Base-by-base conservation (phyloP, 495 filamentous ascomycete genomes). In the Darksidea phi region DNA sequence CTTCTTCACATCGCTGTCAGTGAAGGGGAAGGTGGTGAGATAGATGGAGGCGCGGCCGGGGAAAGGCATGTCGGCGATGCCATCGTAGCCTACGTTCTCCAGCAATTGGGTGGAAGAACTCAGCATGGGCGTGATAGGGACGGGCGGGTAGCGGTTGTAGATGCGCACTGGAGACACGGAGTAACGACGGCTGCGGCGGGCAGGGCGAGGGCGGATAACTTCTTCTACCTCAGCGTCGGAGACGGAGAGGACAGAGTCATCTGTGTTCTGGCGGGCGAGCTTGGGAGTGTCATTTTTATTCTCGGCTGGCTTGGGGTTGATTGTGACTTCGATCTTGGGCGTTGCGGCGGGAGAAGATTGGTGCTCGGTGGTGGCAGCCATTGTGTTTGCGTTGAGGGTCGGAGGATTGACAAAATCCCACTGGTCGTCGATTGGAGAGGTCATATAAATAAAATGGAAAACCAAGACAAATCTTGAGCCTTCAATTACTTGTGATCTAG, bases 11-110 rank as follows among this genome's bases (percentile, higher is more conserved):
- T 64, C 61, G 15, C 37, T 12, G 12, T 57, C 48, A 1, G 61
- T 46, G 54, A 64, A 64, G 6, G 61, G 61, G 48, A 46, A 64
- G 1, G 61, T 64, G 47, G 48, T 36, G 5, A 64, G 38, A 47
- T 64, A 64, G 17, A 58, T 48, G 54, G 13, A 36, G 4, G 48
- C 20, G 13, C 61, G 47, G 6, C 25, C 47, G 7, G 61, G 48
- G 54, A 37, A 57, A n/a, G 47, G 47, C 8, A 57, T 13, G 12
- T 64, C 53, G 23, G 48, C 54, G 11, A 64, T 25, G 37, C 61
- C 61, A 28, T 64, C 61, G 23, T 43, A 64, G 1, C 17, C 18
- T 12, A 53, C 61, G 17, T 45, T 52, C 7, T n/a, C 24, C 15
- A 64, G 54, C 12, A 64, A 48, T 10, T 6, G 1, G 4, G 47